phyloP scores from a whole-genome alignment of 345 rosid species.

The Pistacia atlantica region DNA sequence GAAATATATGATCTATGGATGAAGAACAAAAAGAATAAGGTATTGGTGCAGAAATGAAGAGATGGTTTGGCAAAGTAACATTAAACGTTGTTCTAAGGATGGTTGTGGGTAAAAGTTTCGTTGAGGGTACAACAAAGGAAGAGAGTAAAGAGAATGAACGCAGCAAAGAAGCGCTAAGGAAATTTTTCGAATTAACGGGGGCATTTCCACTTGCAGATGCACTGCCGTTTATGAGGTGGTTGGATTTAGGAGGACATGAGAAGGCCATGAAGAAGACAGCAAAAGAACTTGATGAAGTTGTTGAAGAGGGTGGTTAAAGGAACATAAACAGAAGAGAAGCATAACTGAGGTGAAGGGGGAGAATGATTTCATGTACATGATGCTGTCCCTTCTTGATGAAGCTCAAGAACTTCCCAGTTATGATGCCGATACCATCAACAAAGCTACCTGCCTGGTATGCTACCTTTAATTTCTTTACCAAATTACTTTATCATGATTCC shows the following conservation, averaged over 20 bases:
- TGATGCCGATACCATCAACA: constrained; percentile 33
- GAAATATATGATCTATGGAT: constrained; percentile 25
- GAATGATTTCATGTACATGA: constrained; percentile 33
- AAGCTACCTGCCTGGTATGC: constrained; percentile 36
- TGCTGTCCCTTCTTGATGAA: constrained; percentile 27
- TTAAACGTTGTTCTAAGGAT: constrained; percentile 31
- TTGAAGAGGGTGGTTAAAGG: constrained; percentile 27
- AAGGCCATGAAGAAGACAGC: constrained; percentile 31
- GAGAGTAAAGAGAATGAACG: background rate
- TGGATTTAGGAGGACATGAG: constrained; percentile 38
- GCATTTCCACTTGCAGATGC: constrained; percentile 29
- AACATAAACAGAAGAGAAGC: constrained; percentile 24
- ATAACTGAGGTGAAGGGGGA: background rate
- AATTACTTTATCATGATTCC: too few relatives aligned
- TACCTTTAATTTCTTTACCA: too few relatives aligned
- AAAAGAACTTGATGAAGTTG: constrained; percentile 23
- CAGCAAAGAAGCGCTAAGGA: constrained; percentile 18
- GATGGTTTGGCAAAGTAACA: constrained; percentile 34
- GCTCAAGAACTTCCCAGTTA: constrained; percentile 5
- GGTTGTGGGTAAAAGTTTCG: constrained; percentile 32
- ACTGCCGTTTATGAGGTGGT: constrained; percentile 37
- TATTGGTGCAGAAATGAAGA: constrained; percentile 34
- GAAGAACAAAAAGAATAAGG: background rate
- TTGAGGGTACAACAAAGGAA: background rate
- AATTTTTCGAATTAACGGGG: constrained; percentile 23